A percentile compares a stretch with the other conserved stretches of the same genome.
Conservation (phyloP, 2,329 filamentous ascomycete genomes). For the Rhynchosporium graminicola region DNA sequence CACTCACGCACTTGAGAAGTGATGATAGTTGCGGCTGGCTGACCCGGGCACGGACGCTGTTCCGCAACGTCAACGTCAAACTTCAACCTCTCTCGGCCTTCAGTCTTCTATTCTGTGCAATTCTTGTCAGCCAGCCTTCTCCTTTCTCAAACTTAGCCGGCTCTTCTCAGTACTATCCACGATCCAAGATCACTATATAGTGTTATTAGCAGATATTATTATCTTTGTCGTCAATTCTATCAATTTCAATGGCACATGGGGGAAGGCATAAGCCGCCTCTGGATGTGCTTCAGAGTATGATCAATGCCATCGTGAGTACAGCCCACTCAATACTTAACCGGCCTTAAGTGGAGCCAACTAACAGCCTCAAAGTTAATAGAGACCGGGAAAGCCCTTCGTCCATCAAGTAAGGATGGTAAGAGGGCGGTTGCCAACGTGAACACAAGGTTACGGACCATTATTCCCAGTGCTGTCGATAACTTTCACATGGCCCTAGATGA, state of each 20-base stretch:
- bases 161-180: neutral
- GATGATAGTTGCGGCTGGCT: neutral
- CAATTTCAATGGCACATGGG: slow-evolving; percentile 26
- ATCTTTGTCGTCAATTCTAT: neutral
- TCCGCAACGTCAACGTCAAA: neutral
- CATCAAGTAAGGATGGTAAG: slow-evolving; percentile 49
- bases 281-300: slow-evolving; percentile 50
- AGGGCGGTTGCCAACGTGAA: slow-evolving; percentile 41
- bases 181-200: neutral
- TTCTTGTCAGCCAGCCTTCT: slow-evolving; percentile 12
- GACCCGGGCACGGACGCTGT: slow-evolving; percentile 5
- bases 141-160: neutral
- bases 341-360: neutral
- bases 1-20: too few species aligned
- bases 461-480: slow-evolving; percentile 37
- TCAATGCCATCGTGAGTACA: slow-evolving; percentile 56
- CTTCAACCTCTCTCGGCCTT: neutral
- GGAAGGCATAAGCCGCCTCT: slow-evolving; percentile 34
- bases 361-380: slow-evolving; percentile 52
- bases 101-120: neutral
- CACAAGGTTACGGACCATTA: slow-evolving; percentile 30
- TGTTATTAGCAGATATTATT: neutral
- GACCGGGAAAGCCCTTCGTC: slow-evolving; percentile 57
- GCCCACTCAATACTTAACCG: neutral
- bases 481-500: slow-evolving; percentile 56